phyloP scores from a whole-genome alignment of 345 rosid species.

The Rhodomyrtus tomentosa region DNA sequence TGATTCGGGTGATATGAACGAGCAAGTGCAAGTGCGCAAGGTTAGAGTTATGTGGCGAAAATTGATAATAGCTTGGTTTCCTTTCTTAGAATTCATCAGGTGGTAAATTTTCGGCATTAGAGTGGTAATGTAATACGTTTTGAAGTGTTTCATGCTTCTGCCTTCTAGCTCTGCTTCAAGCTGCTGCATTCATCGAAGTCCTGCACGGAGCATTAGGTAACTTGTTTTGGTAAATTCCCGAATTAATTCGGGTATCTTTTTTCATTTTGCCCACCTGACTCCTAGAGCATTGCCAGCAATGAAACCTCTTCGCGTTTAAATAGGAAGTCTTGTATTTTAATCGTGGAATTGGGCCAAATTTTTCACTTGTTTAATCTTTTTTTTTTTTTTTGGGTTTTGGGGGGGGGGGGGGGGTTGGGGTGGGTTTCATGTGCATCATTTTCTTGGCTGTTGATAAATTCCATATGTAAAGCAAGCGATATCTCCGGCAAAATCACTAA shows the following conservation, averaged over 20 bases:
- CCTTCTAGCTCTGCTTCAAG: conserved; percentile 19
- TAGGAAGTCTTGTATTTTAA: not conserved
- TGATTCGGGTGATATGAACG: not conserved
- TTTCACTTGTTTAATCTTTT: not conserved
- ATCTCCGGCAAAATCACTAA: not conserved
- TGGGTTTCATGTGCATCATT: not conserved
- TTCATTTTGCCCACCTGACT: not conserved
- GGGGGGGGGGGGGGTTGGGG: too few relatives aligned
- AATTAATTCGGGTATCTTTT: not conserved
- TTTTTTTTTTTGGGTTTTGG: fast-evolving
- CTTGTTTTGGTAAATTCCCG: not conserved
- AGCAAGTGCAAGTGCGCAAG: too few relatives aligned
- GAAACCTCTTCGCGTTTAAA: not conserved
- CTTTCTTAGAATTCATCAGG: not conserved
- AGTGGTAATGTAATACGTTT: not conserved
- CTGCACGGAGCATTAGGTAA: conserved; percentile 78
- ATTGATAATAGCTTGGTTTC: not conserved
- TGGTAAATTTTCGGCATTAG: too few relatives aligned
- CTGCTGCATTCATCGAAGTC: conserved; percentile 54
- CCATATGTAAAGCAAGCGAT: not conserved
- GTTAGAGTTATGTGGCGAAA: not conserved
- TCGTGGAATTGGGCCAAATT: not conserved
- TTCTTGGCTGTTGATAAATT: not conserved
- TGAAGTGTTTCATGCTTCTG: not conserved
- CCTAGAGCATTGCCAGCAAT: not conserved